Evolutionary conservation across 768 basidiomycete genomes (phyloP), one percentile per base, ranked within the genome.

Genomic region (Candolleomyces aberdarensis): DNA sequence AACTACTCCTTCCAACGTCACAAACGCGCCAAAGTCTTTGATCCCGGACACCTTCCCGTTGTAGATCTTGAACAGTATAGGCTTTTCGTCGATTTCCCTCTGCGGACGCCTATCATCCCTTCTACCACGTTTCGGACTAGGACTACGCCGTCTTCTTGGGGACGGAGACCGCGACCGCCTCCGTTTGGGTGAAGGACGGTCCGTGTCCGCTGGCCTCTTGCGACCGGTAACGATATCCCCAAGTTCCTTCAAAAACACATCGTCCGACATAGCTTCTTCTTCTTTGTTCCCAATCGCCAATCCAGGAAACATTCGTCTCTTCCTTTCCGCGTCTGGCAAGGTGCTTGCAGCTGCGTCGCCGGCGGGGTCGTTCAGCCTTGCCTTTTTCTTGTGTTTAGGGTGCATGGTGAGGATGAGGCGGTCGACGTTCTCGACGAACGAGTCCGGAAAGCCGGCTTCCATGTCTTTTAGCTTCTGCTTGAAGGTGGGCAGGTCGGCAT

Each of bases 1-100:
- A 14, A 78, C 75, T 51, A 98, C 76, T 31, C 96, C 96, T 63
- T 99, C 96, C 6, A 99, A 74, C 36, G 84, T 83, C 44, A 97
- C 89, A 68, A 99, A 99, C 0, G 94, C 96, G 57, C 97, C 97
- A 71, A 98, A 99, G 62, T 99, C 97, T 74, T 92, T 94, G 66
- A 97, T 66, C 13, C 91, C 87, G 1, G 89, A 81, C 29, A 98
- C 87, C 63, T 85, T 87, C 8, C 96, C 97, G 56, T 83, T 80
- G 74, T 98, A 99, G 36, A 98, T 94, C 80, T 98, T 98, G 85
- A 88, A 98, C 48, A 97, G 72, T 3, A 98, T 77, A 0, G 97
- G 95, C 53, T 80, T 81, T 47, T 96, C 92, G 70, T 99, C 96
- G 41, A 89, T 55, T 64, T 71, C 75, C 57, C 75, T 78, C 58